A percentile compares a stretch with the other conserved stretches of the same genome.
Conservation (phyloP, 441 rosid species). For the Isatis lusitanica region DNA sequence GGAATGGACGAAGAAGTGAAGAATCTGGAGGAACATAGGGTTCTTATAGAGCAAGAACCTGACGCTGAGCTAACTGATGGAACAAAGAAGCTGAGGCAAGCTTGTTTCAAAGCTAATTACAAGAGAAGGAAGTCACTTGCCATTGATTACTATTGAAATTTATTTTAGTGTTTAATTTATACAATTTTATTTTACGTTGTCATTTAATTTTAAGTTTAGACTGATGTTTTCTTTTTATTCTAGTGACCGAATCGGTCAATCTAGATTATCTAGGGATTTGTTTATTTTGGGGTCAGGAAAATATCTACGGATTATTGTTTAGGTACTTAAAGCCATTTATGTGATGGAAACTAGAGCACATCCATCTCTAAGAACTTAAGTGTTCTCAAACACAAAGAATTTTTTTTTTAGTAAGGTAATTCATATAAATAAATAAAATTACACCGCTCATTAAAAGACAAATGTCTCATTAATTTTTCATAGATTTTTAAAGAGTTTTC, state of each 20-base stretch:
- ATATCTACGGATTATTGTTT: slow-evolving; percentile 9
- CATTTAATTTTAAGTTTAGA: background rate
- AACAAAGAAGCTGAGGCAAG: slow-evolving; percentile 72
- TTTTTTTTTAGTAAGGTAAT: no score
- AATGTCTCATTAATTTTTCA: no score
- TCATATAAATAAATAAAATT: no score
- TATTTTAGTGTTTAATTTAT: background rate
- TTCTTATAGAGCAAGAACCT: slow-evolving; percentile 50
- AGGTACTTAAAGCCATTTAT: background rate
- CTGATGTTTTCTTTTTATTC: background rate
- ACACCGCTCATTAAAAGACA: no score
- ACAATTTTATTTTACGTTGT: background rate
- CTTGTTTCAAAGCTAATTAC: slow-evolving; percentile 84
- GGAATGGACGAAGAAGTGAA: slow-evolving; percentile 45
- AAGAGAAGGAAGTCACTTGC: slow-evolving; percentile 52
- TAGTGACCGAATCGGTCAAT: slow-evolving; percentile 19
- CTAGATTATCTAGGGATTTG: background rate
- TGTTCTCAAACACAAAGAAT: no score
- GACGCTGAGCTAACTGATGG: slow-evolving; percentile 53
- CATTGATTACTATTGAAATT: background rate
- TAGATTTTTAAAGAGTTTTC: no score
- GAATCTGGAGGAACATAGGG: slow-evolving; percentile 60
- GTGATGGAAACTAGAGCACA: background rate
- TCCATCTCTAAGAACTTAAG: no score
- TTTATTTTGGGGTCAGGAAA: background rate